Conservation (phyloP, 2,329 filamentous ascomycete species). For the Penicillium oxalicum region DNA sequence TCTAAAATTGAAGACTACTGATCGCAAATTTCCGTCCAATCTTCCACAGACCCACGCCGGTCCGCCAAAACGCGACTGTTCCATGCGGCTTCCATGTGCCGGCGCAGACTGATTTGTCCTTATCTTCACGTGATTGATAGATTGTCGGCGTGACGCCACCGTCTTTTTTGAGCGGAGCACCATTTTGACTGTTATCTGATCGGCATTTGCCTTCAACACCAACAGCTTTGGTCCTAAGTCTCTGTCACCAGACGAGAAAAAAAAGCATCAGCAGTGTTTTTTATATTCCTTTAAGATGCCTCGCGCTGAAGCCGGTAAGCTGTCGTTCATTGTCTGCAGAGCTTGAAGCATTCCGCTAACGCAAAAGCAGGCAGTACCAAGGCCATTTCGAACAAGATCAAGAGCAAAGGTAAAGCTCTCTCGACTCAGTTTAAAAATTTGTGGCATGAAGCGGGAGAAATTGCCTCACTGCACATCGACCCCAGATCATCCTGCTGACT, state of each 20-base stretch:
- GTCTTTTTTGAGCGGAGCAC: too few relatives aligned
- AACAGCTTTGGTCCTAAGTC: too few relatives aligned
- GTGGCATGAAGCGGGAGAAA: too few relatives aligned
- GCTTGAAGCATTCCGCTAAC: not conserved
- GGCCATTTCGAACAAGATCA: constrained; percentile 83
- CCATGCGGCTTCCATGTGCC: not conserved
- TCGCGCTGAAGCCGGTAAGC: constrained; percentile 80
- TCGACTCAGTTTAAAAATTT: not conserved
- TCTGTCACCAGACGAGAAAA: too few relatives aligned
- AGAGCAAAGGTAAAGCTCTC: constrained; percentile 35
- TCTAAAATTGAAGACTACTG: too few relatives aligned
- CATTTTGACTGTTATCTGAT: not conserved
- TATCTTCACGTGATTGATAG: not conserved
- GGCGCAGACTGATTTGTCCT: not conserved
- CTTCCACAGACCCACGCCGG: too few relatives aligned
- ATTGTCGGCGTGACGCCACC: not conserved
- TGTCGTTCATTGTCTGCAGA: not conserved
- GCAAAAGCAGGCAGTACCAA: constrained; percentile 45
- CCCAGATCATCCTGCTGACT: not conserved
- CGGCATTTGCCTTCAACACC: not conserved
- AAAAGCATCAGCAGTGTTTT: not conserved
- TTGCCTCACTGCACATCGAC: not conserved
- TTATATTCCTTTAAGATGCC: constrained; percentile 58
- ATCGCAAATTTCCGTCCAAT: too few relatives aligned
- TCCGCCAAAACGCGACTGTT: too few relatives aligned